Evolutionary conservation across 345 rosid species (phyloP).

Genomic region (Raphanus raphanistrum): DNA sequence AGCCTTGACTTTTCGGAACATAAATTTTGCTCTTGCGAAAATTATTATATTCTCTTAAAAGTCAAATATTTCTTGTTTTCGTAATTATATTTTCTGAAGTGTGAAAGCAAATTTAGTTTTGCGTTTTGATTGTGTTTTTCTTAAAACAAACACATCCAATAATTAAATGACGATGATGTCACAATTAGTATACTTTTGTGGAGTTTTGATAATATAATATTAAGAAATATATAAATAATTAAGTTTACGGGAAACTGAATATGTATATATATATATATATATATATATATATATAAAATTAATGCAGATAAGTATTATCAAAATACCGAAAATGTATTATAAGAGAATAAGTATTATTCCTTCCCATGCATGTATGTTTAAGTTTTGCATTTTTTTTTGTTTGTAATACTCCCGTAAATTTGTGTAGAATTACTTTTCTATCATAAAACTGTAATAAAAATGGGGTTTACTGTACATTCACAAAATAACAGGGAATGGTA

Average conservation of each 20-base stretch:
- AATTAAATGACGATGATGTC: neutral
- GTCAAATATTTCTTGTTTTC: neutral
- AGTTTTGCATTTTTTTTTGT: too few relatives aligned
- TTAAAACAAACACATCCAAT: neutral
- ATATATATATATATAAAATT: neutral
- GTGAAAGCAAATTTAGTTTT: neutral
- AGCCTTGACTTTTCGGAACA: neutral
- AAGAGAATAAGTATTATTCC: too few relatives aligned
- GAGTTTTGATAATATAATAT: neutral
- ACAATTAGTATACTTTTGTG: neutral
- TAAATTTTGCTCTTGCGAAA: neutral
- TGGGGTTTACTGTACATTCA: neutral
- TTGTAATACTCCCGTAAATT: neutral
- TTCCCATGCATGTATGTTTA: too few relatives aligned
- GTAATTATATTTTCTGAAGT: neutral
- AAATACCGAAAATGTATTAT: too few relatives aligned
- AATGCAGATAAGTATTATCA: too few relatives aligned
- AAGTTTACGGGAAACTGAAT: neutral
- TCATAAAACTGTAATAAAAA: neutral
- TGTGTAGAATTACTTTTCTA: neutral
- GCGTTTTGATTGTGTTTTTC: neutral
- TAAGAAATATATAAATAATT: neutral
- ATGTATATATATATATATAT: too few relatives aligned
- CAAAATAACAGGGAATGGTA: slow-evolving; percentile 57
- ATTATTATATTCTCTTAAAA: neutral